Conservation (phyloP, 176 grass and related monocot species). For the Oryza brachyantha region DNA sequence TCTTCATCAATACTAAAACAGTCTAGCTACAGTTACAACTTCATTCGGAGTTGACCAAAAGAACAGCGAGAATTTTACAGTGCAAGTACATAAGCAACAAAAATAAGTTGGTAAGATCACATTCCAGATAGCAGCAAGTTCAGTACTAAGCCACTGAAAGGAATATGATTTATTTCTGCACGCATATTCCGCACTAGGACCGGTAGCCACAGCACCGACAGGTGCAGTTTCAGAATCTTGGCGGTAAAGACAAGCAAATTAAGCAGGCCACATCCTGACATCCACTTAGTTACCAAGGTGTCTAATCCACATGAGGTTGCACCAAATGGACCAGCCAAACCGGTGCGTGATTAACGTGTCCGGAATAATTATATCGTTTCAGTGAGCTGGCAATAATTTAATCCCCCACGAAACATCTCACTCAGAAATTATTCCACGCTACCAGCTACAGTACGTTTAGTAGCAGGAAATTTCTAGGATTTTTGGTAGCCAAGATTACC, state of each 20-base stretch:
- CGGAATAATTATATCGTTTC: background rate
- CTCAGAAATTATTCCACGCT: background rate
- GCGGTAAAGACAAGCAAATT: conserved; percentile 39
- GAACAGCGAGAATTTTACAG: background rate
- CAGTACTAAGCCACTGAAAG: conserved; percentile 3
- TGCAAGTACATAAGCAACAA: background rate
- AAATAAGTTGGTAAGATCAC: background rate
- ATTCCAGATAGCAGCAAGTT: background rate
- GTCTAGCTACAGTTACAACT: background rate
- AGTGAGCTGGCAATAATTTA: conserved; percentile 19
- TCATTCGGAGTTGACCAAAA: background rate
- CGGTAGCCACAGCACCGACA: background rate
- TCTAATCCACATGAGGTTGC: conserved; percentile 10
- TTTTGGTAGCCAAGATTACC: background rate
- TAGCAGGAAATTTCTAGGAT: background rate
- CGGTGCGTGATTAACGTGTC: conserved; percentile 25
- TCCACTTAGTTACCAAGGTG: background rate
- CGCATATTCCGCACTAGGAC: conserved; percentile 35
- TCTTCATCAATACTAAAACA: background rate
- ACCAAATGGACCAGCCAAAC: background rate
- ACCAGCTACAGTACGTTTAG: background rate
- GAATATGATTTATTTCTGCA: conserved; percentile 21
- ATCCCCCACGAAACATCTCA: conserved; percentile 33
- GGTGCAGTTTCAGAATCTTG: background rate
- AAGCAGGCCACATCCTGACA: background rate